Percentiles rank a stretch among this genome's conserved stretches.
Evolutionary conservation across 2,329 filamentous ascomycete genomes (phyloP).

Genomic region (Microdochium nivale): DNA sequence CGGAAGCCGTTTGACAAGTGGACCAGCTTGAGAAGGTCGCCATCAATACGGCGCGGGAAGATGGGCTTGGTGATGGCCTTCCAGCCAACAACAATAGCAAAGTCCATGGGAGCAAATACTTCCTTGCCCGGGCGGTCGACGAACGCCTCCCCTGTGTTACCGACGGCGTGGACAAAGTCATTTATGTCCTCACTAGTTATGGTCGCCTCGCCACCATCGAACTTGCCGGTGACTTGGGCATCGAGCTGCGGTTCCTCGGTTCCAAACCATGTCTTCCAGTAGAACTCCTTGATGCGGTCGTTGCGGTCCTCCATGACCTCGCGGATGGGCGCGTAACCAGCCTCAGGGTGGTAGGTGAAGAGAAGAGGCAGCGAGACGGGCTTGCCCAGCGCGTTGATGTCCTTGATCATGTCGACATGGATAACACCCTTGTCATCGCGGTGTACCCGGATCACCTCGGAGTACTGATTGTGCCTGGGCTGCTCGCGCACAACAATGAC

Average conservation of each 20-base stretch:
- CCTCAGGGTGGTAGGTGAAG: conserved; percentile 91
- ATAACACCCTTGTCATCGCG: conserved; percentile 71
- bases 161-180: conserved; percentile 97
- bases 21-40: conserved; percentile 90
- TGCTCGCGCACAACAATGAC: conserved; percentile 83
- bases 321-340: conserved; percentile 92
- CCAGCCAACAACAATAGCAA: conserved; percentile 96
- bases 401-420: conserved; percentile 82
- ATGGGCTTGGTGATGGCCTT: conserved; percentile 99
- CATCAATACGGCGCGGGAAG: conserved; percentile 93
- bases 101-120: conserved; percentile 96
- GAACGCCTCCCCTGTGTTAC: conserved; percentile 95
- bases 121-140: conserved; percentile 92
- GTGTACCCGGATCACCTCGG: conserved; percentile 82
- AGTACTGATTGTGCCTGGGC: conserved; percentile 73
- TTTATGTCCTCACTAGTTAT: conserved; percentile 92
- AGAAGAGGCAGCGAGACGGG: conserved; percentile 76
- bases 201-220: conserved; percentile 79
- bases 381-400: conserved; percentile 76
- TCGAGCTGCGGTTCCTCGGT: conserved; percentile 77
- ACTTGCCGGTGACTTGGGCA: conserved; percentile 74
- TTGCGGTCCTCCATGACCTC: conserved; percentile 96
- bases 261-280: conserved; percentile 97
- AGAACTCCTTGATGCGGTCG: conserved; percentile 98
- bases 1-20: conserved; percentile 97